A percentile compares a stretch with the other conserved stretches of the same genome.
These are phyloP conservation scores for Malassezia vespertilionis DNA, from an alignment of 1,284 basidiomycete species.

Conservation along the genomic window DNA sequence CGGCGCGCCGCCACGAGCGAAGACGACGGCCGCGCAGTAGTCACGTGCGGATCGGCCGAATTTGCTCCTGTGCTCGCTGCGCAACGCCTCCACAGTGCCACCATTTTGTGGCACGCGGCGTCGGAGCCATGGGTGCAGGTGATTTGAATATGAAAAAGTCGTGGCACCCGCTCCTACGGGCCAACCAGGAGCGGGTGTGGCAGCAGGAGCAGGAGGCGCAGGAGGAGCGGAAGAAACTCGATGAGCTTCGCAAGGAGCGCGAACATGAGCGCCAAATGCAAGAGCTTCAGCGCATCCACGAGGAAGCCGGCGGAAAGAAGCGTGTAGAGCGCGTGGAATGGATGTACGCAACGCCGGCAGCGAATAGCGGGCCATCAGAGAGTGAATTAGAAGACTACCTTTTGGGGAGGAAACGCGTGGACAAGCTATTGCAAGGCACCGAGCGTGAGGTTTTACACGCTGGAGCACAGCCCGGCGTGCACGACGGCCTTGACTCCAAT, in stretches of 20 bases:
- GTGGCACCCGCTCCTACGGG: constrained; percentile 94
- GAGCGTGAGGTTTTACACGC: constrained; percentile 59
- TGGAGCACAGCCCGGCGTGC: constrained; percentile 19
- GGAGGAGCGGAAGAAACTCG: constrained; percentile 94
- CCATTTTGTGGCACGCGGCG: background rate
- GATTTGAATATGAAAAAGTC: constrained; percentile 81
- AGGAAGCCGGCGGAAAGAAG: constrained; percentile 82
- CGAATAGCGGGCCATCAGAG: constrained; percentile 66
- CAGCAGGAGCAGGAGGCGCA: constrained; percentile 91
- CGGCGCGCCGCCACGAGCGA: background rate
- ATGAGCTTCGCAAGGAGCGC: constrained; percentile 88
- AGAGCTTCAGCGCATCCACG: constrained; percentile 71
- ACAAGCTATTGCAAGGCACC: constrained; percentile 73
- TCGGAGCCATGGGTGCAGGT: constrained; percentile 64
- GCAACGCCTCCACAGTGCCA: background rate
- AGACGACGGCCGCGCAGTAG: background rate
- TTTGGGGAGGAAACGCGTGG: constrained; percentile 94
- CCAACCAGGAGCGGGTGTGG: constrained; percentile 99
- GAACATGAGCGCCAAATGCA: constrained; percentile 94
- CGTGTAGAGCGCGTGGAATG: constrained; percentile 87
- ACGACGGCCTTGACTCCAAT: constrained; percentile 56
- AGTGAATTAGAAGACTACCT: constrained; percentile 85
- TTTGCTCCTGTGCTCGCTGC: background rate
- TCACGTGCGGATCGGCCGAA: constrained; percentile 7
- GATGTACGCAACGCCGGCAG: constrained; percentile 95